Base-by-base conservation (phyloP, 768 basidiomycete species). In the Lentinula aciculospora region DNA sequence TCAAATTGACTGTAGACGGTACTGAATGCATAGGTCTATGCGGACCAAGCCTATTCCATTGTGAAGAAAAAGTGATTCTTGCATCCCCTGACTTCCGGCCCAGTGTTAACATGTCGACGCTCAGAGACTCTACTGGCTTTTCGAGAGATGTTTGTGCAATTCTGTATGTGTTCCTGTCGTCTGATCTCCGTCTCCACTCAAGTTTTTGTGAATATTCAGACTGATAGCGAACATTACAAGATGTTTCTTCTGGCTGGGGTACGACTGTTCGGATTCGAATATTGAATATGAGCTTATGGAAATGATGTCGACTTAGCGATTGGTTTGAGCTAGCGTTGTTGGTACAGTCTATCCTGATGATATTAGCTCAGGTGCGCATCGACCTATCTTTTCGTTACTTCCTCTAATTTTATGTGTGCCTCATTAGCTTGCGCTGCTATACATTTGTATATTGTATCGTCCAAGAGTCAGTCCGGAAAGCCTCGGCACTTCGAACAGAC, bases 191-290 rank as follows among this genome's bases (percentile, higher is more conserved):
- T 23, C 25, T 31, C 19, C 17, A 29, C 32, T 28, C n/a, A 54
- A 48, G 36, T 3, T 39, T 7, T 23, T 39, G 21, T 17, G 19
- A 21, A 25, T 17, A 31, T 32, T 8, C 27, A 91, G 89, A 63
- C 75, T 92, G 31, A 76, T 89, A 59, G 89, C 91, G 50, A 94
- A 94, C 69, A 91, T 93, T 54, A 87, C 88, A 25, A 80, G 92
- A 65, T 94, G 92, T 69, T 94, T 92, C 76, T 94, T 93, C 72
- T 94, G 92, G 92, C 72, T 94, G 34, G 92, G 92, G 77, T 80
- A 61, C 28, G 72, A 0, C 19, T 61, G 47, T 45, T 28, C 12
- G n/a, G n/a, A 3, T 19, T 40, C 12, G 5, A 42, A 27, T 25
- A n/a, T 55, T 8, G 31, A 12, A 31, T 32, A 36, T 40, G 29